Evolutionary conservation across 2,329 filamentous ascomycete species (phyloP).

Genomic region (Sclerotinia borealis): DNA sequence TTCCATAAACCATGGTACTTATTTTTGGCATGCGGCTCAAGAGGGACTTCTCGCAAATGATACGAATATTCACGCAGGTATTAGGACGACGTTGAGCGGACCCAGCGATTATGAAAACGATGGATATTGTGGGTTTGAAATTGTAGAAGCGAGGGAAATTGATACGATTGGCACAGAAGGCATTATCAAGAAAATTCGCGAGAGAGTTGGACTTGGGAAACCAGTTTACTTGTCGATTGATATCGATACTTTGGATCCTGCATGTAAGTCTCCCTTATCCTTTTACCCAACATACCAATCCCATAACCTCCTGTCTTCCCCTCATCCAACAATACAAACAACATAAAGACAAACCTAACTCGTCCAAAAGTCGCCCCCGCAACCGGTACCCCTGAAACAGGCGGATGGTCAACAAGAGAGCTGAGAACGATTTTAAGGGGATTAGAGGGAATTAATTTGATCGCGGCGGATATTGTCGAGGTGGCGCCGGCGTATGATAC

Average conservation of each 20-base stretch:
- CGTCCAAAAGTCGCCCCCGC: conserved; percentile 54
- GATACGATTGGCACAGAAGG: conserved; percentile 64
- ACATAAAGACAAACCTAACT: too few relatives aligned
- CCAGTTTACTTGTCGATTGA: conserved; percentile 81
- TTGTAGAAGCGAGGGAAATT: conserved; percentile 69
- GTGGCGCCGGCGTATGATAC: conserved; percentile 69
- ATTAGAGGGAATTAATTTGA: conserved; percentile 61
- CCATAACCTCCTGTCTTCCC: too few relatives aligned
- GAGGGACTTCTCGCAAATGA: conserved; percentile 76
- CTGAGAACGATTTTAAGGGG: conserved; percentile 65
- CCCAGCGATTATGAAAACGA: conserved; percentile 80
- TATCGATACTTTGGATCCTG: conserved; percentile 83
- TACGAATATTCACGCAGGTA: conserved; percentile 81
- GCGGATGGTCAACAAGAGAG: conserved; percentile 70
- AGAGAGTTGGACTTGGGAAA: conserved; percentile 65
- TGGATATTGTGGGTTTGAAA: conserved; percentile 77
- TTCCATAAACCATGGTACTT: conserved; percentile 79
- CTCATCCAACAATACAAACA: not conserved
- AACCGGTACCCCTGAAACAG: conserved; percentile 70
- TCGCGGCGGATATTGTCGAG: conserved; percentile 68
- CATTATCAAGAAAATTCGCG: conserved; percentile 71
- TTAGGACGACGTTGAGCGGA: conserved; percentile 74
- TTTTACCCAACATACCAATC: too few relatives aligned
- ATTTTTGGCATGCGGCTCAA: conserved; percentile 77
- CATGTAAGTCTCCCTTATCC: conserved; percentile 45